Conservation (phyloP, 306 rosid genomes). For the Pueraria montana region DNA sequence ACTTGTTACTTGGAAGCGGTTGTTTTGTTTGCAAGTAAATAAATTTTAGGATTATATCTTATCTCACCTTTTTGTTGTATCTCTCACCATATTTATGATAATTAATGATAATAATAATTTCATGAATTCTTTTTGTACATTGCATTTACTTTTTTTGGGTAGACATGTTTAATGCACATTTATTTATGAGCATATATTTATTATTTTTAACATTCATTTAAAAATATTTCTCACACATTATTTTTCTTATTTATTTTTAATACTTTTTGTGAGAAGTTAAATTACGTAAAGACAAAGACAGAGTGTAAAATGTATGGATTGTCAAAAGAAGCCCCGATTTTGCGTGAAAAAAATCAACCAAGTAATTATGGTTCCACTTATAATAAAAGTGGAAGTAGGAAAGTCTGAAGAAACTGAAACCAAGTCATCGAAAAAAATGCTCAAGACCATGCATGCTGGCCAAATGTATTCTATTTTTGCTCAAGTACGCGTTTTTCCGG, state of each 20-base stretch:
- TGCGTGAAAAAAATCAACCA: background rate
- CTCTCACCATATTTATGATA: background rate
- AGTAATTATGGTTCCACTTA: background rate
- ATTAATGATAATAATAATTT: background rate
- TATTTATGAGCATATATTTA: background rate
- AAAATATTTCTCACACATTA: background rate
- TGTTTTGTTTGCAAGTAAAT: background rate
- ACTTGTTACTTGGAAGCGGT: background rate
- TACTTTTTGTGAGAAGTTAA: background rate
- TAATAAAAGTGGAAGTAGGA: background rate
- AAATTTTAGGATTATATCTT: background rate
- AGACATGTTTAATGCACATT: background rate
- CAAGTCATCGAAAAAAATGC: background rate
- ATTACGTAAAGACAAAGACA: background rate
- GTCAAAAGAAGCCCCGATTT: background rate
- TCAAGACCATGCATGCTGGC: background rate
- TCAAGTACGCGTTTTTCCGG: no score
- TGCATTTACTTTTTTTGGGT: background rate
- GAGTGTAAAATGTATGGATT: background rate
- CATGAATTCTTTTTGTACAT: background rate
- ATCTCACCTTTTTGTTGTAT: background rate
- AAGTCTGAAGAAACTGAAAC: background rate
- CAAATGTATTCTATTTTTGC: background rate
- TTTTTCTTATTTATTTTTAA: background rate
- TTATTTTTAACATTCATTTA: background rate